Evolutionary conservation across 805 yeast genomes (phyloP), one percentile per base, ranked within the genome.

Genomic region (Candida corydali): DNA sequence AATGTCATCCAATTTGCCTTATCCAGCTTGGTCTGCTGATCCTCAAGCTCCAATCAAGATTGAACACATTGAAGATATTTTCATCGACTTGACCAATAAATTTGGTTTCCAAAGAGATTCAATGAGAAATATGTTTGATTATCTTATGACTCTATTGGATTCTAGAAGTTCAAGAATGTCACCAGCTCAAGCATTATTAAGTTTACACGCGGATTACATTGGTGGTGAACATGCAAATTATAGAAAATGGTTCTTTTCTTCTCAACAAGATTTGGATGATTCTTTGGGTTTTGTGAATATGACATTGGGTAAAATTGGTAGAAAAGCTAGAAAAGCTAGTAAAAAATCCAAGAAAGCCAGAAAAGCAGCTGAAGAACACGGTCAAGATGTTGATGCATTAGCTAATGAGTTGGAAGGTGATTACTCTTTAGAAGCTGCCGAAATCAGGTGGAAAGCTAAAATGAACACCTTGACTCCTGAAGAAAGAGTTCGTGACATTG

Each of bases 1-100:
- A 66, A 80, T 72, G 82, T 86, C 59, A 50, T 82, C 65, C 73
- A 95, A 51, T 78, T 88, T 93, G 61, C 99, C 98, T 23, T 93
- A 91, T 61, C 98, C 99, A 29, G 98, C 98, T 35, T 93, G 98
- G 98, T 86, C 96, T 17, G 95, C 95, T 32, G 98, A 93, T 63
- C 89, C 84, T 39, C 91, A 80, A 56, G 85, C 82, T 16, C 96
- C 96, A 7, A 73, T 93, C 31, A 71, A 84, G 34, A 73, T 76
- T 45, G 93, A 85, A 61, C 91, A 85, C 59, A 82, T 85, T 56
- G 94, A 85, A 66, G 94, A 85, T 66, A 78, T 84, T 26, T 85
- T 85, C 57, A 85, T 85, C 54, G 93, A 85, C 60, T 69, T 85
- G 59, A 70, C 91, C 29, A 84, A 84, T 64, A 81, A 79, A 61